phyloP scores from a whole-genome alignment of 768 basidiomycete species.

The Lentinus tigrinus region DNA sequence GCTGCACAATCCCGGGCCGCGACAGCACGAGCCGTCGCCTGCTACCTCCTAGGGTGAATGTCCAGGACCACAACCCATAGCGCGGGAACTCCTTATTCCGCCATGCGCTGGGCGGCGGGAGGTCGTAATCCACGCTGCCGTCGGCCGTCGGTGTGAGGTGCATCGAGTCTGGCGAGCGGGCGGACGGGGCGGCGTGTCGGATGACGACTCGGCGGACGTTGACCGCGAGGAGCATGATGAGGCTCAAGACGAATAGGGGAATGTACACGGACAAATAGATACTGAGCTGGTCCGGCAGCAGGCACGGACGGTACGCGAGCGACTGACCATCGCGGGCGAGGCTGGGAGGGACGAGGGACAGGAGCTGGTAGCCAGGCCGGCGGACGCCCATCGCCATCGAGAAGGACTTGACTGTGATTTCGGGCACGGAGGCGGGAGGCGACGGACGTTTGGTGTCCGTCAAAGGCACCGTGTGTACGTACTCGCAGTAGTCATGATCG shows the following conservation, averaged over 20 bases:
- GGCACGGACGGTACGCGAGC: slow-evolving; percentile 62
- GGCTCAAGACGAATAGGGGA: slow-evolving; percentile 61
- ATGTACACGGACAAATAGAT: slow-evolving; percentile 76
- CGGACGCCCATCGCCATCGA: slow-evolving; percentile 88
- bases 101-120: slow-evolving; percentile 23
- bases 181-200: slow-evolving; percentile 1
- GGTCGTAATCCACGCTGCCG: slow-evolving; percentile 16
- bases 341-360: slow-evolving; percentile 59
- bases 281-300: slow-evolving; percentile 80
- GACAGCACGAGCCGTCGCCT: slow-evolving; percentile 1
- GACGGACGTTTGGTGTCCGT: slow-evolving; percentile 11
- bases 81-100: slow-evolving; percentile 16
- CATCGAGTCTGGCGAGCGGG: slow-evolving; percentile 3
- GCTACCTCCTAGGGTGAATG: slow-evolving; percentile 1
- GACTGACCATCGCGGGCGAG: slow-evolving; percentile 30
- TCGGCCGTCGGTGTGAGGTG: slow-evolving; percentile 1
- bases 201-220: slow-evolving; percentile 25
- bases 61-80: not conserved
- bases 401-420: slow-evolving; percentile 87
- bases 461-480: slow-evolving; percentile 43
- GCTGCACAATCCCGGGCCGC: not conserved
- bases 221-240: slow-evolving; percentile 42
- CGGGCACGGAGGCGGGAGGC: slow-evolving; percentile 42
- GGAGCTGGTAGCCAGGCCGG: slow-evolving; percentile 85
- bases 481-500: slow-evolving; percentile 95